Base-by-base conservation (phyloP, 306 rosid species). In the Malus asiatica region DNA sequence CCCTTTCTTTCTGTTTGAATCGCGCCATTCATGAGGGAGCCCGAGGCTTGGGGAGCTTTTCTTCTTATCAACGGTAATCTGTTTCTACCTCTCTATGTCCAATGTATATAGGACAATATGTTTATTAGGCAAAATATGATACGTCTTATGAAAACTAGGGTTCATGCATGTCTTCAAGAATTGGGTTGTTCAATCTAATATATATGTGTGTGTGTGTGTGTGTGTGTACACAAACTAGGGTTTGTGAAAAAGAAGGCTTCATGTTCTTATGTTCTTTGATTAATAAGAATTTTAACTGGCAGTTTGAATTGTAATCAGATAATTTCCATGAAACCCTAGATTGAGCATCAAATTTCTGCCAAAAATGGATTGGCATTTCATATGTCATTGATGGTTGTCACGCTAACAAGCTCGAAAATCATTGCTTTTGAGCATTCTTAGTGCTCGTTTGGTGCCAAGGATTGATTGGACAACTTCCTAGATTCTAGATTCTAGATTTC, bases 51-150 rank as follows among this genome's bases (percentile, higher is more conserved):
- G 10, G 51, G 64, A 66, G 73, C 57, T 76, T 73, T 66, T 25
- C 25, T 66, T 53, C 79, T 52, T 11, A 35, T 53, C 73, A 25
- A 55, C 25, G 66, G 79, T 76, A 38, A 76, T 35, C 52, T 51
- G 7, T 66, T 35, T 18, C 32, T 42, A 11, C 22, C 40, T 59
- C 25, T 65, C 23, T 65, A 19, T 32, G 1, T 64, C n/a, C 68
- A 18, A 64, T 64, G 22, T 15, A 16, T 29, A 32, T 32, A 15
- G 38, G 38, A 61, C 66, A 61, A 5, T 61, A 5, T 61, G 33
- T 27, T 61, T 16, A 48, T 61, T 61, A 61, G 38, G 4, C n/a
- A 61, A 63, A 16, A 63, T 30, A 14, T 63, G 68, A 30, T 16
- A 32, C 35, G n/a, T 12, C 32, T 29, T 27, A 48, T 15, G 20